Evolutionary conservation across 306 rosid genomes (phyloP), one percentile per base, ranked within the genome.

Genomic region (Canavalia ensiformis): DNA sequence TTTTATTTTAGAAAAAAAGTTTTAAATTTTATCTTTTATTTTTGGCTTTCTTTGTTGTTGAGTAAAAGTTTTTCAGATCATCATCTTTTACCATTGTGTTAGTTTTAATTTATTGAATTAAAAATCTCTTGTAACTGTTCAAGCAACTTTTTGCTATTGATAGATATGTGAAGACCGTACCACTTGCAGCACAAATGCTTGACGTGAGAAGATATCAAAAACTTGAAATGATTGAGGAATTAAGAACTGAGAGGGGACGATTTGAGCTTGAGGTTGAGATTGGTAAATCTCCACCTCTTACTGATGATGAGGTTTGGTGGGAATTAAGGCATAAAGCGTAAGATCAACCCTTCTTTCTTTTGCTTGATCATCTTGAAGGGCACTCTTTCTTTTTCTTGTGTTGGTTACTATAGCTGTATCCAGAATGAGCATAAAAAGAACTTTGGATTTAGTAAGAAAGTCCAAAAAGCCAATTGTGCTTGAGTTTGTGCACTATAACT

Each of bases 151-250:
- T 39, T 81, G 46, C 67, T 78, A n/a, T 79, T 77, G 72, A 70
- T 89, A 95, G 99, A 88, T 95, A 95, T 87, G 99, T 95, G 81
- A 87, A 93, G 90, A 91, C 88, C 1, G 99, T 95, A 63, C 99
- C 99, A 66, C 94, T 95, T 77, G 99, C 99, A 30, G 99, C 98
- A 29, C 88, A 95, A 79, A 49, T 95, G 78, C 98, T 95, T 52
- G 99, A 95, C 39, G 96, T 95, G 80, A 91, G 99, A 89, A 90
- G 92, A 90, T 49, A 65, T 83, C 99, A 95, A 83, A 95, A 95
- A 83, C 94, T 95, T 68, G 84, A 91, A 88, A 95, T 95, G 60
- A 72, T 93, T 45, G 89, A 91, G 77, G 93, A 88, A 76, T 78
- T 95, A 78, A 93, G 86, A 81, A 76, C 77, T 35, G 96, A 90